Evolutionary conservation across 495 filamentous ascomycete genomes (phyloP).

Genomic region (Penicillium angulare): DNA sequence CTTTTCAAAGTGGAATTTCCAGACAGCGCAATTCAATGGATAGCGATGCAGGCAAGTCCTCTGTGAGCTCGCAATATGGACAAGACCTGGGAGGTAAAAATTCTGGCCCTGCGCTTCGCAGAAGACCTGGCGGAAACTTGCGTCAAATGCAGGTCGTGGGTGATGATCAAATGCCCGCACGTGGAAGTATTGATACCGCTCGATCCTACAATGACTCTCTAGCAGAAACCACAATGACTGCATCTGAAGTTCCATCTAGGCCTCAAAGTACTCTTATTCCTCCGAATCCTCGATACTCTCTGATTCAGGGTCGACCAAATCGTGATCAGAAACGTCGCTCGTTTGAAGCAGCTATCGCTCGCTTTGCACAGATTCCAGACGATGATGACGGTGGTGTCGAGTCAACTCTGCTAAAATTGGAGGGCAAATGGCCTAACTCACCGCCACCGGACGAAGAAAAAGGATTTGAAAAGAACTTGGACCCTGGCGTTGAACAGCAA

Average conservation of each 20-base stretch:
- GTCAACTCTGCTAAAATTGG: conserved; percentile 85
- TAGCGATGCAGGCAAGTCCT: conserved; percentile 59
- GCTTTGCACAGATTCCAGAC: conserved; percentile 86
- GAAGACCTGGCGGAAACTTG: conserved; percentile 86
- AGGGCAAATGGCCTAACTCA: conserved; percentile 67
- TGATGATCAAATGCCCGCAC: conserved; percentile 59
- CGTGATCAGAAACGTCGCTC: conserved; percentile 80
- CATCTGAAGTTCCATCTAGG: conserved; percentile 26
- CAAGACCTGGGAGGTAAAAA: conserved; percentile 38
- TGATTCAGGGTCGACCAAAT: conserved; percentile 73
- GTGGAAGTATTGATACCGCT: conserved; percentile 70
- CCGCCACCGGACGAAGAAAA: conserved; percentile 4
- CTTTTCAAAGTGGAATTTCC: conserved; percentile 70
- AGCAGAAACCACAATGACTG: conserved; percentile 27
- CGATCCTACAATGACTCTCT: conserved; percentile 68
- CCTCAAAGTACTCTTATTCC: conserved; percentile 35
- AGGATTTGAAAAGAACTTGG: background rate
- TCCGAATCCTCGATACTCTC: conserved; percentile 51
- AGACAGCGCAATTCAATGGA: conserved; percentile 56
- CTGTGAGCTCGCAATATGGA: conserved; percentile 31
- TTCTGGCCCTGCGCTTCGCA: conserved; percentile 61
- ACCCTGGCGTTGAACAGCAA: background rate
- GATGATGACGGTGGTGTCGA: conserved; percentile 93
- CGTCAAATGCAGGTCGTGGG: conserved; percentile 73
- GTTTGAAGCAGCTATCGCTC: conserved; percentile 86